phyloP scores from a whole-genome alignment of 2,329 filamentous ascomycete genomes.

The Phialemonium atrogriseum region DNA sequence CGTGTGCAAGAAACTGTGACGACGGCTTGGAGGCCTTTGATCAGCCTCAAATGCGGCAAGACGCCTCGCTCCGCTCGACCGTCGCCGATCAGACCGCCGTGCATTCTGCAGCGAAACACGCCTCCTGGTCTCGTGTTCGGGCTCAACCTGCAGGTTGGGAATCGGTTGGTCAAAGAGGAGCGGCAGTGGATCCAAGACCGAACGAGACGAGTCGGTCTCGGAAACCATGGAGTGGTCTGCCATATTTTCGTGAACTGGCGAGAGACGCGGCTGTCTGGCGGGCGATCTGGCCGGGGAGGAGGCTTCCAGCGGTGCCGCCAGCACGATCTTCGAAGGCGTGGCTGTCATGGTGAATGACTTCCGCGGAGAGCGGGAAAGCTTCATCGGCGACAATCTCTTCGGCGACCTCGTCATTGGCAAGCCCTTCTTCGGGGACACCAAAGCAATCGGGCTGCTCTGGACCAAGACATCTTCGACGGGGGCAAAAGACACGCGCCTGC shows the following conservation, averaged over 20 bases:
- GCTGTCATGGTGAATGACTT: conserved; percentile 17
- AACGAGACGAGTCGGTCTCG: neutral
- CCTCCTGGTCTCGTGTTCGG: conserved; percentile 19
- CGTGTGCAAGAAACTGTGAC: conserved; percentile 17
- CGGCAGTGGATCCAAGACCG: conserved; percentile 7
- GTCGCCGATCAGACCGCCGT: conserved; percentile 17
- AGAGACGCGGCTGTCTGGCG: conserved; percentile 6
- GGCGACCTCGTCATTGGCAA: conserved; percentile 11
- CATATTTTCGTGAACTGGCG: conserved; percentile 2
- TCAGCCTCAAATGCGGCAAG: conserved; percentile 10
- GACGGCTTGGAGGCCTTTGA: conserved; percentile 11
- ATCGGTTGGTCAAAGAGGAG: conserved; percentile 21
- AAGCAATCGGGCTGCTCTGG: conserved; percentile 9
- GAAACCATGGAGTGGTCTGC: neutral
- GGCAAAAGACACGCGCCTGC: conserved; percentile 17
- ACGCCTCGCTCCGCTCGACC: conserved; percentile 9
- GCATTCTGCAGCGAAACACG: conserved; percentile 19
- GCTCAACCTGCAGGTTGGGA: conserved; percentile 10
- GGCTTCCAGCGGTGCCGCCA: conserved; percentile 10
- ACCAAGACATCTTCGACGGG: conserved; percentile 10
- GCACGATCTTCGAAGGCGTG: conserved; percentile 14
- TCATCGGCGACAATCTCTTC: conserved; percentile 12
- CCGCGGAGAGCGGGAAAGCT: conserved; percentile 15
- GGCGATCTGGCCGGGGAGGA: conserved; percentile 9
- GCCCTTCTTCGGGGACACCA: conserved; percentile 9